These are phyloP conservation scores for Aotearoamyces nothofagi DNA, from an alignment of 2,329 filamentous ascomycete genomes.

Conservation along the genomic window DNA sequence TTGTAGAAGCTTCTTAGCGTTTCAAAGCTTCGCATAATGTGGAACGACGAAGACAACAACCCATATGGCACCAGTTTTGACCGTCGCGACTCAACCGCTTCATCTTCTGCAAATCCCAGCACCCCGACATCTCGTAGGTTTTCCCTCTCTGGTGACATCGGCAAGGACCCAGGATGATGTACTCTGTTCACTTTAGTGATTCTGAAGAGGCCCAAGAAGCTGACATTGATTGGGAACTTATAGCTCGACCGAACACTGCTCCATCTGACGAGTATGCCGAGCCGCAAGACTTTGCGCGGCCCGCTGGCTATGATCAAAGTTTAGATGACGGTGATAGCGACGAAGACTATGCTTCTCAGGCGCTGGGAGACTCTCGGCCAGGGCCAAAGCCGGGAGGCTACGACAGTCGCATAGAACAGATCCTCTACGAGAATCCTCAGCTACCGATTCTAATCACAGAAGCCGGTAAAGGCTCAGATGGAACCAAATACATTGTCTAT, in stretches of 20 bases:
- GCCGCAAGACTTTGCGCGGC: conserved; percentile 4
- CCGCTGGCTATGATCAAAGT: conserved; percentile 15
- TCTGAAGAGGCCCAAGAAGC: conserved; percentile 20
- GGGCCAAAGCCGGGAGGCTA: conserved; percentile 72
- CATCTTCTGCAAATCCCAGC: conserved; percentile 46
- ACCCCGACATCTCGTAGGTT: conserved; percentile 41
- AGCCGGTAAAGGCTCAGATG: conserved; percentile 88
- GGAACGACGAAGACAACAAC: conserved; percentile 99
- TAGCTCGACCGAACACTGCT: conserved; percentile 31
- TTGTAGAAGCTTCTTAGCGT: conserved; percentile 6
- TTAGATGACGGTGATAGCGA: conserved; percentile 30
- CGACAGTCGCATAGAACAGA: conserved; percentile 91
- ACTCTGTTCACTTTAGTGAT: conserved; percentile 22
- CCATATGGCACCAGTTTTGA: conserved; percentile 87
- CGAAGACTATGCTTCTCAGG: conserved; percentile 28
- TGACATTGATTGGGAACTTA: conserved; percentile 28
- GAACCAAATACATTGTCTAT: conserved; percentile 90
- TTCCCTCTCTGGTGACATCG: conserved; percentile 4
- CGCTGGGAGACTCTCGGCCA: conserved; percentile 30
- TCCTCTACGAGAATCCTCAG: conserved; percentile 87
- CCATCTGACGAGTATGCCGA: conserved; percentile 48
- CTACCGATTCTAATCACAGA: conserved; percentile 84
- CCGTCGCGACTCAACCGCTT: conserved; percentile 62
- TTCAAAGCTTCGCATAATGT: conserved; percentile 46
- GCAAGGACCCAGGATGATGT: conserved; percentile 19